A percentile compares a stretch with the other conserved stretches of the same genome.
Conservation (phyloP, 2,329 filamentous ascomycete species). For the Xylariaceae sp. region DNA sequence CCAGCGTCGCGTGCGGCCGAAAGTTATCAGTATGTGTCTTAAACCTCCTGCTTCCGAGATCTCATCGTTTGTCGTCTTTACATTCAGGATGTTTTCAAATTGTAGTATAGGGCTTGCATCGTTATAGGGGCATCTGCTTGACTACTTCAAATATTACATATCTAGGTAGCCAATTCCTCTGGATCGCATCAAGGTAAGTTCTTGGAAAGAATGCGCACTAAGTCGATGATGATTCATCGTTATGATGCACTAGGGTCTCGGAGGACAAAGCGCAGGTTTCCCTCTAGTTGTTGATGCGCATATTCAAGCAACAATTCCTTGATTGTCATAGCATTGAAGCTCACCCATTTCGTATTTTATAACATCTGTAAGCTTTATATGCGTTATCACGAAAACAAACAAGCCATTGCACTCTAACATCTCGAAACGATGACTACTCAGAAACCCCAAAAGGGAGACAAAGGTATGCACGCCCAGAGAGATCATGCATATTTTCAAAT, state of each 20-base stretch:
- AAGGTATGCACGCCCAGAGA: conserved; percentile 28
- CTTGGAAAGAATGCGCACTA: conserved; percentile 19
- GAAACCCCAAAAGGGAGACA: conserved; percentile 36
- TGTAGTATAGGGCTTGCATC: no score
- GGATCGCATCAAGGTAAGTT: neutral
- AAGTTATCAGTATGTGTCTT: no score
- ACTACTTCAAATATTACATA: neutral
- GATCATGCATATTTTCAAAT: neutral
- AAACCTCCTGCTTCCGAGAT: no score
- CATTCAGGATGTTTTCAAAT: no score
- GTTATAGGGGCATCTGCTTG: neutral
- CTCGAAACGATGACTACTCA: conserved; percentile 23
- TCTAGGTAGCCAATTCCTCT: neutral
- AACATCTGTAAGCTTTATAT: neutral
- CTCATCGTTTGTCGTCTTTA: no score
- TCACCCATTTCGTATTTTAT: neutral
- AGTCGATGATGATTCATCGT: conserved; percentile 36
- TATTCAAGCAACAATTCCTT: neutral
- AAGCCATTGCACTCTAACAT: neutral
- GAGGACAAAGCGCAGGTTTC: conserved; percentile 6
- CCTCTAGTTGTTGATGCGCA: neutral
- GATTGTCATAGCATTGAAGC: neutral
- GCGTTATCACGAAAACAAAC: neutral
- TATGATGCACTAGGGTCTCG: conserved; percentile 25
- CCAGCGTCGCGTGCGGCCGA: no score